Percentiles rank a stretch among this genome's conserved stretches.
Evolutionary conservation across 2,329 filamentous ascomycete species (phyloP).

Genomic region (Ceratocystis colombiana): DNA sequence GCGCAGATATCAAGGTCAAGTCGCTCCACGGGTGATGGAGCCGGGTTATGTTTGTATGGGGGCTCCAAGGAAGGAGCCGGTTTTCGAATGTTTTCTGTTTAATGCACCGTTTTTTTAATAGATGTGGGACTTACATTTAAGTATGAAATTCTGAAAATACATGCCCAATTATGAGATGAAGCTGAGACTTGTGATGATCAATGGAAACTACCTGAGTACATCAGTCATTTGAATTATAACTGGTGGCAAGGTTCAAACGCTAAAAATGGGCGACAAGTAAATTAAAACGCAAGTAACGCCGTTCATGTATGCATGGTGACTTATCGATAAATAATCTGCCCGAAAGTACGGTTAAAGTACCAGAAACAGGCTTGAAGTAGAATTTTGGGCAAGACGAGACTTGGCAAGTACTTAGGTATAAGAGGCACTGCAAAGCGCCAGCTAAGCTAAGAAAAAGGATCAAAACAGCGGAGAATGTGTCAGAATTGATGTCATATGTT

Average conservation of each 20-base stretch:
- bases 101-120: constrained; percentile 17
- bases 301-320: no score
- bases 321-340: no score
- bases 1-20: constrained; percentile 17
- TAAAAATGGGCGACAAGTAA: no score
- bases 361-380: no score
- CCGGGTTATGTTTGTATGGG: constrained; percentile 20
- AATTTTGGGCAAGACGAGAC: neutral
- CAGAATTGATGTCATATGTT: neutral
- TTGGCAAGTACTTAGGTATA: neutral
- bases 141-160: neutral
- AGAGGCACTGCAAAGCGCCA: neutral
- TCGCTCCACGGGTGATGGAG: constrained; percentile 21
- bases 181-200: neutral
- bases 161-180: neutral
- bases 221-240: neutral
- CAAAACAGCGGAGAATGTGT: neutral
- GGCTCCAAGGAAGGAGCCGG: constrained; percentile 19
- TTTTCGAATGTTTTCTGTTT: constrained; percentile 8
- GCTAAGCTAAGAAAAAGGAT: neutral
- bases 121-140: constrained; percentile 14
- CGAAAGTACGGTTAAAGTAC: no score
- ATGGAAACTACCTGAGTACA: neutral
- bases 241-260: no score
- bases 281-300: no score